phyloP scores from a whole-genome alignment of 2,329 filamentous ascomycete genomes.

The Arthrobotrys iridis region DNA sequence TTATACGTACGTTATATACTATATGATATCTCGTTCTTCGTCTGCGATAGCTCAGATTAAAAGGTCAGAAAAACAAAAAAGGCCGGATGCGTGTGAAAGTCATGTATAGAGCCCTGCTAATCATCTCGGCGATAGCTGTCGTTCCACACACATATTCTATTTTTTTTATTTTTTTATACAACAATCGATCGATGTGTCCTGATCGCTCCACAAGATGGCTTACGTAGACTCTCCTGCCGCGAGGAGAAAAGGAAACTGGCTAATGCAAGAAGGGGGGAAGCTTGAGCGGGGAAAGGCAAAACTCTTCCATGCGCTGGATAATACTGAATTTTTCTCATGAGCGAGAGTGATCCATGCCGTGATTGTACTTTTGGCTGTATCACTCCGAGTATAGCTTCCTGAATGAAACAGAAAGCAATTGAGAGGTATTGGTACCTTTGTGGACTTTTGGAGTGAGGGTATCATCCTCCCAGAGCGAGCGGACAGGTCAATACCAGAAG shows the following conservation, averaged over 20 bases:
- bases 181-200: neutral
- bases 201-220: neutral
- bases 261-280: too few species aligned
- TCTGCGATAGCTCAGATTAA: too few species aligned
- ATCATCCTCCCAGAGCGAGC: neutral
- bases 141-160: too few species aligned
- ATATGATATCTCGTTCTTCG: too few species aligned
- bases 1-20: neutral
- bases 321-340: too few species aligned
- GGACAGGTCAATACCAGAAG: too few species aligned
- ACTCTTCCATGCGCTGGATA: too few species aligned
- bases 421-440: neutral
- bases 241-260: neutral
- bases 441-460: neutral
- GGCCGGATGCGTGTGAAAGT: too few species aligned
- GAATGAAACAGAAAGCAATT: neutral
- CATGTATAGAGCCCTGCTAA: neutral
- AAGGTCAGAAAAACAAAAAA: too few species aligned
- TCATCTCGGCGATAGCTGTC: conserved; percentile 3
- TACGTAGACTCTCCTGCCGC: neutral
- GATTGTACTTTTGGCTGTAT: too few species aligned
- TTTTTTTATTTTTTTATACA: neutral
- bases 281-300: too few species aligned
- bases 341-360: too few species aligned
- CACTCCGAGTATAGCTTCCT: neutral